These are phyloP conservation scores for Powellomyces hirtus DNA, from an alignment of 192 early-diverging fungal genomes.

Conservation along the genomic window DNA sequence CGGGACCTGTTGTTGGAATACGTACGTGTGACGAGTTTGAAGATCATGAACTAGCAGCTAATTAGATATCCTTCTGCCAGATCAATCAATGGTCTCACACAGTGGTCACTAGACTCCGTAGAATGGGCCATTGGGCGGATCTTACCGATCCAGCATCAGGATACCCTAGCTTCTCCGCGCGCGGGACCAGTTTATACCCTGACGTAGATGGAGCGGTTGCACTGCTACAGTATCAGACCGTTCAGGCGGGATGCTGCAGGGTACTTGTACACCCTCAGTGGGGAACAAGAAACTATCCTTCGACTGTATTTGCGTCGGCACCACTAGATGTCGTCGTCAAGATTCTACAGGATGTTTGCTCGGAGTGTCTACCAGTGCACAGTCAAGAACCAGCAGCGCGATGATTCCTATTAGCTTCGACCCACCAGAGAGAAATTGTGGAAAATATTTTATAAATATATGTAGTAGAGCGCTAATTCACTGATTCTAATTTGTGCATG, in stretches of 20 bases:
- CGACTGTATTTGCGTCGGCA: slow-evolving; percentile 80
- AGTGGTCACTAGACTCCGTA: slow-evolving; percentile 52
- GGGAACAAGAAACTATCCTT: slow-evolving; percentile 88
- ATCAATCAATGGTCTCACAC: slow-evolving; percentile 71
- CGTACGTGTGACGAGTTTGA: slow-evolving; percentile 44
- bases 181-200: slow-evolving; percentile 79
- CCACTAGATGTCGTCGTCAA: slow-evolving; percentile 49
- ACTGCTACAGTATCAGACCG: slow-evolving; percentile 72
- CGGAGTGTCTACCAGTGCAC: too few relatives aligned
- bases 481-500: too few relatives aligned
- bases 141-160: slow-evolving; percentile 90
- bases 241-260: slow-evolving; percentile 80
- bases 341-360: slow-evolving; percentile 20
- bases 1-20: slow-evolving; percentile 76
- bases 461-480: too few relatives aligned
- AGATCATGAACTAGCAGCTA: not conserved
- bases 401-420: too few relatives aligned
- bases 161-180: slow-evolving; percentile 64
- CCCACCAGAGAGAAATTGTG: too few relatives aligned
- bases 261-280: slow-evolving; percentile 84
- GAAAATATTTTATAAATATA: too few relatives aligned
- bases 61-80: slow-evolving; percentile 30
- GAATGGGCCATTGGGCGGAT: slow-evolving; percentile 79
- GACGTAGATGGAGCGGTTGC: slow-evolving; percentile 81
- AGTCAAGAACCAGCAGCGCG: too few relatives aligned